Evolutionary conservation across 768 basidiomycete genomes (phyloP).

Genomic region (Hygrocybe coccinea): DNA sequence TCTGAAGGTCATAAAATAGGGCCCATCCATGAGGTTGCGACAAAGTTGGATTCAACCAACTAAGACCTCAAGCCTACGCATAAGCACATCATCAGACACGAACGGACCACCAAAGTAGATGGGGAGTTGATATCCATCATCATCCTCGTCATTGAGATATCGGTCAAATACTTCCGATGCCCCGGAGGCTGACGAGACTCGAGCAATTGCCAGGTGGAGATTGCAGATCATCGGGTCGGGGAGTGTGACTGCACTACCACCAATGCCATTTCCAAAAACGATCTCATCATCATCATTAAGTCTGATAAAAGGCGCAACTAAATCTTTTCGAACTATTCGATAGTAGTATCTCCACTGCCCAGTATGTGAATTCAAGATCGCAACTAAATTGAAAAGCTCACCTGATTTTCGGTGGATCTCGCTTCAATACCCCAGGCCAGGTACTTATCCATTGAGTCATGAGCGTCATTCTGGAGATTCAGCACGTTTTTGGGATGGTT

Average conservation of each 20-base stretch:
- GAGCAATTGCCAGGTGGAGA: constrained; percentile 6
- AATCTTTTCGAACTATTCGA: constrained; percentile 5
- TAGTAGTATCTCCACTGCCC: constrained; percentile 10
- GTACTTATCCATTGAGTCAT: constrained; percentile 16
- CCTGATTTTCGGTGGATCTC: neutral
- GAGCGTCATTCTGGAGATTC: constrained; percentile 19
- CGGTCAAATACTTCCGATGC: constrained; percentile 10
- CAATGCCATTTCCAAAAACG: constrained; percentile 3
- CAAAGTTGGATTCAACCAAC: neutral
- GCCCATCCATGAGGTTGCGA: too few relatives aligned
- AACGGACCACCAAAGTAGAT: constrained; percentile 6
- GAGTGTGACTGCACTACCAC: constrained; percentile 4
- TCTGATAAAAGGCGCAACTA: neutral
- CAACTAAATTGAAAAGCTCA: constrained; percentile 5
- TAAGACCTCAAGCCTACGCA: constrained; percentile 6
- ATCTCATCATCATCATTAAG: constrained; percentile 7
- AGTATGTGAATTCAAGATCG: constrained; percentile 3
- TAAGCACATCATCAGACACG: constrained; percentile 8
- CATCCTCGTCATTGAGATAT: constrained; percentile 9
- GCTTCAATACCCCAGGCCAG: constrained; percentile 11
- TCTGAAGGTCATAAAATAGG: too few relatives aligned
- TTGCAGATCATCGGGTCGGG: constrained; percentile 9
- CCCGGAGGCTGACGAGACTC: constrained; percentile 4
- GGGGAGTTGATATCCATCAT: constrained; percentile 6
- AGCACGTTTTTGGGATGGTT: constrained; percentile 6